phyloP scores from a whole-genome alignment of 2,329 filamentous ascomycete genomes.

The Lasiodiplodia hormozganensis region DNA sequence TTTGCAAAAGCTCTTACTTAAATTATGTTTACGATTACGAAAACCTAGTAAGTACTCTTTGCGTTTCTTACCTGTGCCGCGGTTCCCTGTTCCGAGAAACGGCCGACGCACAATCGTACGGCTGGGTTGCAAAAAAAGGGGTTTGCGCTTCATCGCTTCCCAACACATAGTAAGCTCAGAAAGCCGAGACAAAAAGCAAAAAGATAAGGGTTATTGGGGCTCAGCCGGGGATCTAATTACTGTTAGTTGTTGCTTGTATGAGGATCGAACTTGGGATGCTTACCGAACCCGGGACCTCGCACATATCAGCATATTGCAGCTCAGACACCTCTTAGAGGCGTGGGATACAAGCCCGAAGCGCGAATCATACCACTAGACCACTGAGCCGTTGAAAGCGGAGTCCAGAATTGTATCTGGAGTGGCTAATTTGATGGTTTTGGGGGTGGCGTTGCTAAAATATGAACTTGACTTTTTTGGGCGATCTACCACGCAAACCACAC shows the following conservation, averaged over 20 bases:
- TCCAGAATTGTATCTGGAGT: neutral
- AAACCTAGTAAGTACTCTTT: neutral
- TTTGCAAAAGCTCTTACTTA: neutral
- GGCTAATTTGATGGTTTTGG: neutral
- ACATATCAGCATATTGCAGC: neutral
- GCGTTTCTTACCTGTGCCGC: neutral
- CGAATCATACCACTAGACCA: conserved; percentile 31
- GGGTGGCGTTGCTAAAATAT: neutral
- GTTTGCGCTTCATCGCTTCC: neutral
- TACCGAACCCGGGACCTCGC: conserved; percentile 20
- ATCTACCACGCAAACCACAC: neutral
- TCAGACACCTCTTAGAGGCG: neutral
- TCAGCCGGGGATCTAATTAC: conserved; percentile 12
- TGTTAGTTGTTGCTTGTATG: too few relatives aligned
- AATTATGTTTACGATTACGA: neutral
- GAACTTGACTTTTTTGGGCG: neutral
- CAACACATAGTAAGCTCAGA: neutral
- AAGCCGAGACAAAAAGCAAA: neutral
- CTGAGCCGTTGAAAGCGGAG: conserved; percentile 10
- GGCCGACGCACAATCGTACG: neutral
- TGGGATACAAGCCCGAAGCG: conserved; percentile 13
- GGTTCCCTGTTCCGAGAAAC: neutral
- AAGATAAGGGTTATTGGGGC: neutral
- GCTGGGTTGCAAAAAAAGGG: neutral
- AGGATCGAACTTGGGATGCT: conserved; percentile 10